Evolutionary conservation across 441 rosid genomes (phyloP), one percentile per base, ranked within the genome.

Genomic region (Gossypium gossypioides): DNA sequence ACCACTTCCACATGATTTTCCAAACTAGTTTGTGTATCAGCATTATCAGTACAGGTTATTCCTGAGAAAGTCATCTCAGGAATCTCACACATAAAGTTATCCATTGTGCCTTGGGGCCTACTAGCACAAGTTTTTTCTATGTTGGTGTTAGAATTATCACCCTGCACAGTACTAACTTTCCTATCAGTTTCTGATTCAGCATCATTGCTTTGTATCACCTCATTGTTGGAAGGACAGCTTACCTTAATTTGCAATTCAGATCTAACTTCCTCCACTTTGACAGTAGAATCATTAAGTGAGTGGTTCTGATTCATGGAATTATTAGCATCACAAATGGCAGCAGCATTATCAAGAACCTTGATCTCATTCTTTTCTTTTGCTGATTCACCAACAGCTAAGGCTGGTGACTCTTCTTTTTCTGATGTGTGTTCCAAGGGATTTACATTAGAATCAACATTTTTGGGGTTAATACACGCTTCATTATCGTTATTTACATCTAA

Each of bases 401-500:
- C 81, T 62, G 44, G 67, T 46, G 69, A 70, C 72, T 79, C 84
- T 70, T 85, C 89, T 68, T 76, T 73, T 78, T 86, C 83, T 75
- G 88, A 80, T 54, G 77, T 51, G 72, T 76, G 80, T 60, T 72
- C 82, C 42, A 24, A 55, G 52, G 76, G 57, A 80, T 78, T 73
- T 71, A 77, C 88, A 80, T 82, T 81, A 44, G 85, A 70, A 77
- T 81, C 88, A 69, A 74, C 77, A 74, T 48, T 74, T 79, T 75
- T 82, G 24, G 64, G 78, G 74, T 76, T 80, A 76, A 77, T 77
- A 79, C 62, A 79, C 58, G 73, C 68, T 79, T 80, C 86, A 72
- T 76, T 74, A 72, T 81, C 88, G 73, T 82, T 84, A 80, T 79
- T 87, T 80, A 77, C 85, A 79, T 81, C 91, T 72, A 85, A 76